Evolutionary conservation across 2,329 filamentous ascomycete species (phyloP).

Genomic region (Amylocarpus encephaloides): DNA sequence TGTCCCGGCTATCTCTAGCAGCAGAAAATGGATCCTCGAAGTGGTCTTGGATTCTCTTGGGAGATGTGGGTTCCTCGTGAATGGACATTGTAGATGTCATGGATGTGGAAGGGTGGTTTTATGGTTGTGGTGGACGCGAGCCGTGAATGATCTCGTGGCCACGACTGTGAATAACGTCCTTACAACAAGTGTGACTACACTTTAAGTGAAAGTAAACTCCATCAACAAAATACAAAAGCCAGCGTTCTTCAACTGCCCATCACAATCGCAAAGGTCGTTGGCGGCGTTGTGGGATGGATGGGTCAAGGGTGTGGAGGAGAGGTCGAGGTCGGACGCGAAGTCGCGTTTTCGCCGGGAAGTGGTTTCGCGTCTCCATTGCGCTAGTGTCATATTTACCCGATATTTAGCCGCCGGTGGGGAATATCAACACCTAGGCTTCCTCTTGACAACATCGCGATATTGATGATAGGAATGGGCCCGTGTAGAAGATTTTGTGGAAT

Average conservation of each 20-base stretch:
- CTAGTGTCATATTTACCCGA: too few relatives aligned
- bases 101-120: not conserved
- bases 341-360: constrained; percentile 9
- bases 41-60: constrained; percentile 12
- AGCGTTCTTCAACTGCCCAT: too few relatives aligned
- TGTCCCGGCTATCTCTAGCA: constrained; percentile 7
- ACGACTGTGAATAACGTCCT: not conserved
- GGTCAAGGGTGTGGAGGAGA: constrained; percentile 2
- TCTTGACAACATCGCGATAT: too few relatives aligned
- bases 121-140: not conserved
- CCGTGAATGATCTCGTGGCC: too few relatives aligned
- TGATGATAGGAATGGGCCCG: too few relatives aligned
- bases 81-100: constrained; percentile 1
- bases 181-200: too few relatives aligned
- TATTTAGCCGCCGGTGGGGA: too few relatives aligned
- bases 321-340: constrained; percentile 9
- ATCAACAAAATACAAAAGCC: not conserved
- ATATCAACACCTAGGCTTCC: too few relatives aligned
- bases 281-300: constrained; percentile 5
- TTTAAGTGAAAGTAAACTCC: not conserved
- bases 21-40: constrained; percentile 15
- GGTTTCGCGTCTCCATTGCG: constrained; percentile 11
- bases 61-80: constrained; percentile 1
- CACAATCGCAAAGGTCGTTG: not conserved
- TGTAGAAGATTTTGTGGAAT: too few relatives aligned